phyloP scores from a whole-genome alignment of 148 eudicot genomes.

The Rheum nobile region DNA sequence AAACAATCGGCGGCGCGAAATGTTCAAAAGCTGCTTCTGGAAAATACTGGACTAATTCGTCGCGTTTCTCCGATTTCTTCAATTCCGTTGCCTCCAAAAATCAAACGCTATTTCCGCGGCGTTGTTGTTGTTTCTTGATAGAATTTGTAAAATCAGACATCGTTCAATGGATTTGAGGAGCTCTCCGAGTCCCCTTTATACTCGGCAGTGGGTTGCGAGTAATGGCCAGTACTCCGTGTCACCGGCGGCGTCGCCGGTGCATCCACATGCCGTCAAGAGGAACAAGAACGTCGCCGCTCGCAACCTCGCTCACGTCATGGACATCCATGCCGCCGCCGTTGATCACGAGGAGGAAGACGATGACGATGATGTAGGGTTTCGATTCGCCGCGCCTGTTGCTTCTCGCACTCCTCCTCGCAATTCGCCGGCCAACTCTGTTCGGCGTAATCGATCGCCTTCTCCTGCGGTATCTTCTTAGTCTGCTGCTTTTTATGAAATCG shows the following conservation, averaged over 20 bases:
- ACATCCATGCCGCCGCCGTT: slow-evolving; percentile 41
- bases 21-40: background rate
- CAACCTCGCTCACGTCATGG: slow-evolving; percentile 84
- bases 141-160: background rate
- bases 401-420: slow-evolving; percentile 13
- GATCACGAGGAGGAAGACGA: slow-evolving; percentile 33
- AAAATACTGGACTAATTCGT: background rate
- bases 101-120: background rate
- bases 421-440: slow-evolving; percentile 21
- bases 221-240: slow-evolving; percentile 58
- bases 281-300: slow-evolving; percentile 87
- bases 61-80: too few species aligned
- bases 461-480: slow-evolving; percentile 50
- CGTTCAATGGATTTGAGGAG: slow-evolving; percentile 66
- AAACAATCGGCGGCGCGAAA: background rate
- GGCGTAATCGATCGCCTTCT: slow-evolving; percentile 53
- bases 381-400: slow-evolving; percentile 27
- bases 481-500: background rate
- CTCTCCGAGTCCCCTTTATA: slow-evolving; percentile 62
- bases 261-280: slow-evolving; percentile 58
- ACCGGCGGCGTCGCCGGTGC: slow-evolving; percentile 79
- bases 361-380: slow-evolving; percentile 59
- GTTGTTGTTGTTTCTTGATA: too few species aligned
- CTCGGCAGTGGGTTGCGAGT: slow-evolving; percentile 76
- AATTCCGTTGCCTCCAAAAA: background rate